Evolutionary conservation across 202 grass and related monocot genomes (phyloP), one percentile per base, ranked within the genome.

Genomic region (Carex sylvatica): DNA sequence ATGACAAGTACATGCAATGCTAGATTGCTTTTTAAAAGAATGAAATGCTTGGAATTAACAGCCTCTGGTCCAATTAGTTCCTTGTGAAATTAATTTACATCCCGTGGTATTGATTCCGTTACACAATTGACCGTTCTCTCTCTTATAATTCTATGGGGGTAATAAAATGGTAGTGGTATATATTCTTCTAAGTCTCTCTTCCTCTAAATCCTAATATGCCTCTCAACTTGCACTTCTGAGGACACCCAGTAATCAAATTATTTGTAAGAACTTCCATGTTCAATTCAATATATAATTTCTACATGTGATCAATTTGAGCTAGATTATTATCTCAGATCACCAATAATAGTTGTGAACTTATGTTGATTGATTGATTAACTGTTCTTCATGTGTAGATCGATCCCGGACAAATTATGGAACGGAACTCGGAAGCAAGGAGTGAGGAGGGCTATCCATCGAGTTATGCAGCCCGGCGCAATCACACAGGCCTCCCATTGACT

Each of bases 401-500:
- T 49, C 61, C 47, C 13, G 10, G 46, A 19, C 3, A 14, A 36
- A 4, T 30, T 33, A 82, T 82, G 80, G 80, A 64, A 5, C 63
- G 7, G 13, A 67, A 82, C 28, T 67, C 24, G 3, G 79, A 82
- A 68, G 79, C 44, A 33, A 82, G 62, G 79, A 82, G 79, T 7
- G 79, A 82, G 12, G 61, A 40, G 13, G 31, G 24, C 63, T 66
- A 62, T 22, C n/a, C 38, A 9, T 61, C 58, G 63, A 82, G 80
- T 54, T 66, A 55, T 54, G 62, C 42, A 13, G 76, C 55, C 38
- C 42, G 23, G 6, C 62, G 62, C 1, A 82, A n/a, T 77, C 73
- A 54, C 23, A 28, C 56, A 56, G 30, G 19, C 15, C 54, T 80
- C 15, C 79, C 40, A 1, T 51, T 68, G 18, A 67, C 42, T n/a